phyloP scores from a whole-genome alignment of 768 basidiomycete genomes.

The Suillus paluster region DNA sequence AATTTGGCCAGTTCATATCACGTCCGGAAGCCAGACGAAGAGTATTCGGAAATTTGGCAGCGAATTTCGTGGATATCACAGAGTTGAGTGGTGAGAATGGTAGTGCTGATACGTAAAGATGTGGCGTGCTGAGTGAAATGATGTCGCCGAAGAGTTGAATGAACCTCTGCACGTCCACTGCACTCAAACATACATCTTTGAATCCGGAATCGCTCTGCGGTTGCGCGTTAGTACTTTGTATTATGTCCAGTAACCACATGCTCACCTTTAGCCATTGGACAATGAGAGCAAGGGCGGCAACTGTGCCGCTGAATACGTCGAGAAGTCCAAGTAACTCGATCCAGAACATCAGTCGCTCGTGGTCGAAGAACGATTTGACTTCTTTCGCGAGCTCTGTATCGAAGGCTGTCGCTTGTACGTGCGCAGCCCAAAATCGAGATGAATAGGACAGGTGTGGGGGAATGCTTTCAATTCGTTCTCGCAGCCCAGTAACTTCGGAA shows the following conservation, averaged over 20 bases:
- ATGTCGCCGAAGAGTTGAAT: slow-evolving; percentile 15
- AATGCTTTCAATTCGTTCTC: not conserved
- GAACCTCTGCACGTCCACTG: slow-evolving; percentile 16
- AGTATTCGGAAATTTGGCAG: not conserved
- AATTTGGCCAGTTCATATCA: not conserved
- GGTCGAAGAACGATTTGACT: slow-evolving; percentile 4
- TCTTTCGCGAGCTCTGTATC: not conserved
- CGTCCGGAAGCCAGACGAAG: not conserved
- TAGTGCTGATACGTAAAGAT: slow-evolving; percentile 29
- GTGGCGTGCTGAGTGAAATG: slow-evolving; percentile 24
- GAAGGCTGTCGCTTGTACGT: slow-evolving; percentile 6
- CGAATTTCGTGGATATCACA: slow-evolving; percentile 21
- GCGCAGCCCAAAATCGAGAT: slow-evolving; percentile 15
- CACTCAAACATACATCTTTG: slow-evolving; percentile 4
- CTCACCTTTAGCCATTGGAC: no score
- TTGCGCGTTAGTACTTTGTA: not conserved
- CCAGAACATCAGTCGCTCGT: slow-evolving; percentile 12
- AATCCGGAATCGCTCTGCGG: slow-evolving; percentile 2
- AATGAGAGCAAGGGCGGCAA: not conserved
- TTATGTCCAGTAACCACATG: no score
- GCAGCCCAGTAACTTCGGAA: slow-evolving; percentile 18
- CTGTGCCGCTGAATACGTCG: not conserved
- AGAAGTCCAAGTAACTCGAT: slow-evolving; percentile 1
- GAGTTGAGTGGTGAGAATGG: slow-evolving; percentile 31
- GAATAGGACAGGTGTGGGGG: slow-evolving; percentile 12